Base-by-base conservation (phyloP, 306 rosid genomes). In the Malus orientalis region DNA sequence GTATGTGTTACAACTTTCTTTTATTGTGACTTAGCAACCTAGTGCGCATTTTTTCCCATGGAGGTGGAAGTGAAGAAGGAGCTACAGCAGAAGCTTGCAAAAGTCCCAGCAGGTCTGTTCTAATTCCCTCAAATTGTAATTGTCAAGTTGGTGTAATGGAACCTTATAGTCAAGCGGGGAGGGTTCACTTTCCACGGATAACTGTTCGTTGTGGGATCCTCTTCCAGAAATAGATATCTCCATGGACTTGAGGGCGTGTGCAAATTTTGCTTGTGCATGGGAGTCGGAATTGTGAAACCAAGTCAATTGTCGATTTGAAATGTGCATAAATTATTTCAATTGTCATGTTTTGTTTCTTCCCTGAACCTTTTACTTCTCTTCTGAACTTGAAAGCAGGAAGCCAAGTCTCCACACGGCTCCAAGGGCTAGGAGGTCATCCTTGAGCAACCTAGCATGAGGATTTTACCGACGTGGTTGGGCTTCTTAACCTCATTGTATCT, bases 351-450 rank as follows among this genome's bases (percentile, higher is more conserved):
- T 32, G 18, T 33, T 18, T 32, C 42, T 64, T 58, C 36, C 15
- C 36, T 25, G 27, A 59, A 15, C 6, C 67, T 16, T 62, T 12
- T 29, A 25, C 62, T 12, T 69, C 10, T 29, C 18, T 65, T 77
- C 13, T 33, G 30, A 44, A 70, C 70, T 62, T n/a, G 61, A 63
- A 53, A 57, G 11, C 75, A 84, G 87, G 82, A 86, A 69, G 73
- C 80, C 85, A 40, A 66, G 61, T 74, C 79, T 55, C 44, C 84
- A 38, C 45, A 65, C 82, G 69, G 74, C 87, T 63, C 65, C 85
- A 47, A 88, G 80, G 84, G 71, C 81, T 49, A 86, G 88, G 81
- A 84, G 91, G 76, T 82, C 90, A 15, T 84, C 90, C 62, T 75
- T 87, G 20, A 86, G 89, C 82, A 87, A 75, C 78, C 80, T 84